Evolutionary conservation across 2,329 filamentous ascomycete species (phyloP).

Genomic region (Coniochaeta hoffmannii): DNA sequence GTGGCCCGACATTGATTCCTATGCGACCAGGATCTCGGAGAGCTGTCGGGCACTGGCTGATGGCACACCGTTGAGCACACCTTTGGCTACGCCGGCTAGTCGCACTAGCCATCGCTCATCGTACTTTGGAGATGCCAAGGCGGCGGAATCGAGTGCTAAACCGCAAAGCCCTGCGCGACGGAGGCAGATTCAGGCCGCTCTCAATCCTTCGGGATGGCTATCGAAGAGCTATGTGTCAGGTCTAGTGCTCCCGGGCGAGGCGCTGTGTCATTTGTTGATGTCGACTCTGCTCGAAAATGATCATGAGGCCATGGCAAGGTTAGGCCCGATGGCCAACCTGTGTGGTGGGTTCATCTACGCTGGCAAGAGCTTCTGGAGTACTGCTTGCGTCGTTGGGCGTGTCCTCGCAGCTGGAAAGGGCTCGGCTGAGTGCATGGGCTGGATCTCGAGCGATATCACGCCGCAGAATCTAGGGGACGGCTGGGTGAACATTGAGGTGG

Average conservation of each 20-base stretch:
- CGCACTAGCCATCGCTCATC: slow-evolving; percentile 31
- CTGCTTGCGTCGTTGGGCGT: slow-evolving; percentile 55
- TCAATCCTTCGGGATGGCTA: slow-evolving; percentile 57
- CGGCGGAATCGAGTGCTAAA: slow-evolving; percentile 13
- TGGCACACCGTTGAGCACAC: slow-evolving; percentile 31
- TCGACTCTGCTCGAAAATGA: slow-evolving; percentile 59
- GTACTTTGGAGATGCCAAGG: slow-evolving; percentile 33
- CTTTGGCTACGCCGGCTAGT: slow-evolving; percentile 27
- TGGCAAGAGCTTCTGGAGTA: slow-evolving; percentile 63
- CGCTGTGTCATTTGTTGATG: slow-evolving; percentile 56
- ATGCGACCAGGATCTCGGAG: slow-evolving; percentile 39
- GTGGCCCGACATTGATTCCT: slow-evolving; percentile 54
- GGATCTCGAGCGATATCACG: slow-evolving; percentile 55
- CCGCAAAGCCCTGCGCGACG: slow-evolving; percentile 32
- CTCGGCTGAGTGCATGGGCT: slow-evolving; percentile 59
- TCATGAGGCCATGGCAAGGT: slow-evolving; percentile 44
- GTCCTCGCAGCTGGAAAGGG: slow-evolving; percentile 56
- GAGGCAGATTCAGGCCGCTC: slow-evolving; percentile 47
- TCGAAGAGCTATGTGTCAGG: slow-evolving; percentile 62
- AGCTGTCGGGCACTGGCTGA: slow-evolving; percentile 37
- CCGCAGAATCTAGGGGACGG: slow-evolving; percentile 45
- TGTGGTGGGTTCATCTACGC: slow-evolving; percentile 58
- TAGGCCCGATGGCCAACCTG: slow-evolving; percentile 55
- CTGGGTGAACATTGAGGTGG: slow-evolving; percentile 52
- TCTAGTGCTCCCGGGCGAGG: slow-evolving; percentile 57